Base-by-base conservation (phyloP, 179 eudicot species). In the Vitellaria paradoxa region DNA sequence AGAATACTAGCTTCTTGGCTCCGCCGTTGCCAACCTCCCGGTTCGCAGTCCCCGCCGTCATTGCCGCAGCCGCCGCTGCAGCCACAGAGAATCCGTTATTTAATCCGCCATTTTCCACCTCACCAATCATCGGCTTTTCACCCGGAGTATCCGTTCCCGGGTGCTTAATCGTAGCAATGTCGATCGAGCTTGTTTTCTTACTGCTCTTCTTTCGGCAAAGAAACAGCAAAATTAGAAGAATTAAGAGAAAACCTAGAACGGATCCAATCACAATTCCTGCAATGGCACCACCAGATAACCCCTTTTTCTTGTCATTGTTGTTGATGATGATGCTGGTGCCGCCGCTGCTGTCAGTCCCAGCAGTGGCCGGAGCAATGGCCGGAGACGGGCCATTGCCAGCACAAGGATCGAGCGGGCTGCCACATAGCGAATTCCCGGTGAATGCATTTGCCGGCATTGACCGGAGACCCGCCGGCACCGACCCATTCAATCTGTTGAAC, bases 261-360 rank as follows among this genome's bases (percentile, higher is more conserved):
- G 80, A 78, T 26, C 80, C 80, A n/a, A 78, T 70, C 9, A 62
- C 80, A 15, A 78, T 78, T 0, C 80, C 80, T 0, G 80, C 80
- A 49, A 70, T 78, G 10, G 76, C 80, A 37, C 72, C 77, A n/a
- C 77, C 81, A 5, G 81, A 73, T 10, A 79, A 45, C 7, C 66
- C 66, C 20, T 46, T 66, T n/a, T 53, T 62, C 69, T 62, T 53
- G 11, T 62, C 9, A 2, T 12, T 63, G 42, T 2, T 59, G 20
- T 45, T 42, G 21, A 15, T 37, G 6, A 45, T 45, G 9, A 9
- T 53, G 11, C 42, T 53, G n/a, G n/a, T n/a, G 37, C 2, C 37
- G 37, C 37, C 37, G 14, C 26, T 15, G 26, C 9, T 9, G 10
- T 47, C 70, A 37, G 8, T 18, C 3, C 73, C 79, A 18, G 64